These are phyloP conservation scores for Heterobasidion occidentale DNA, from an alignment of 1,284 basidiomycete species.

Conservation along the genomic window DNA sequence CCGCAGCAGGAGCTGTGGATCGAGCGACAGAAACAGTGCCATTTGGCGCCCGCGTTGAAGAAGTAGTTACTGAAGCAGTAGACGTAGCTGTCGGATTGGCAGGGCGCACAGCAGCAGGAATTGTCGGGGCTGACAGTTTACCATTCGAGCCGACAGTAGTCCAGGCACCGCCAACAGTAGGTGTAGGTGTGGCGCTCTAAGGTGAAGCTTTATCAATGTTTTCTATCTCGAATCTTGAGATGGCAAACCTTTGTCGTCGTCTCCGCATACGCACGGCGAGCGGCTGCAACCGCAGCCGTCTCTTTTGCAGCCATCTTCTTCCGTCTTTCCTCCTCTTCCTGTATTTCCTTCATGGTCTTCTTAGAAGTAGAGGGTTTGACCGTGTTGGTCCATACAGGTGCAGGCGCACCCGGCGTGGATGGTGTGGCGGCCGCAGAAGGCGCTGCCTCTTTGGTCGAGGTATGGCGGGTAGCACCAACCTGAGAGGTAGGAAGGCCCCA, in stretches of 20 bases:
- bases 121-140: constrained; percentile 37
- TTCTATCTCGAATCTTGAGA: neutral
- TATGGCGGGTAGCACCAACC: constrained; percentile 42
- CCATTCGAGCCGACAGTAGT: constrained; percentile 79
- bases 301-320: constrained; percentile 67
- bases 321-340: constrained; percentile 90
- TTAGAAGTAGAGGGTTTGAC: constrained; percentile 51
- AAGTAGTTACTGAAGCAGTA: constrained; percentile 6
- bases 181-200: constrained; percentile 21
- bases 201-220: neutral
- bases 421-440: constrained; percentile 24
- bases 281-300: constrained; percentile 41
- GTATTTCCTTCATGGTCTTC: constrained; percentile 98
- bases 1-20: constrained; percentile 27
- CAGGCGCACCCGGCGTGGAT: constrained; percentile 16
- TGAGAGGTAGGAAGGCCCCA: constrained; percentile 79
- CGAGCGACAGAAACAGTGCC: constrained; percentile 24
- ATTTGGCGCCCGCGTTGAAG: constrained; percentile 11
- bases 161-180: constrained; percentile 59
- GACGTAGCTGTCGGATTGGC: constrained; percentile 19
- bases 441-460: constrained; percentile 37
- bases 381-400: constrained; percentile 63
- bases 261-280: constrained; percentile 75
- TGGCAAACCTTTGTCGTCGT: constrained; percentile 63
- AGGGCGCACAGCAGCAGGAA: constrained; percentile 19